Conservation (phyloP, 257 asterid genomes). For the Solanum neorickii region DNA sequence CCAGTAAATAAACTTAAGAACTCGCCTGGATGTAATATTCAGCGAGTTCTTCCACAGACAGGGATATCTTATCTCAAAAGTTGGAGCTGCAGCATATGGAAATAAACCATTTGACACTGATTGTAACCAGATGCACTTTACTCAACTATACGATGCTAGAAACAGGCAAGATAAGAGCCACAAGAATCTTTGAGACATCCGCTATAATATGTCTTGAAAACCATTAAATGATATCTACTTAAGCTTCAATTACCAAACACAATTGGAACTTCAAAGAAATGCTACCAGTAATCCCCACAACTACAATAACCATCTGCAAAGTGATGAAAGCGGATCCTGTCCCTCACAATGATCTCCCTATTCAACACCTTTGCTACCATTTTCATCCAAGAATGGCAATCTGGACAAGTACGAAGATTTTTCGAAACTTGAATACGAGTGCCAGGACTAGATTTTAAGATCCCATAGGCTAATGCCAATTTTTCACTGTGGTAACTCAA, state of each 20-base stretch:
- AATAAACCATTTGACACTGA: neutral
- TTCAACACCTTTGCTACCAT: constrained; percentile 46
- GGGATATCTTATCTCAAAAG: neutral
- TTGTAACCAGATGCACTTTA: neutral
- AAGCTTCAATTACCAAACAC: neutral
- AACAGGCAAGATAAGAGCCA: neutral
- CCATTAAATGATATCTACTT: neutral
- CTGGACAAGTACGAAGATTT: constrained; percentile 66
- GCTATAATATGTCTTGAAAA: neutral
- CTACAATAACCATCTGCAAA: constrained; percentile 57
- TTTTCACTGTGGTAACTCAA: constrained; percentile 68
- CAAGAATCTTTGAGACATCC: neutral
- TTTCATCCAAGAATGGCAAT: constrained; percentile 78
- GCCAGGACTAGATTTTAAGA: constrained; percentile 63
- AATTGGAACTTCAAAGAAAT: neutral
- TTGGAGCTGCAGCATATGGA: neutral
- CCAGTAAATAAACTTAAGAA: neutral
- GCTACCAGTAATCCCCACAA: constrained; percentile 74
- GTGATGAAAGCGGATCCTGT: constrained; percentile 65
- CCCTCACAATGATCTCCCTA: constrained; percentile 60
- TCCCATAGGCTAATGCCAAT: constrained; percentile 57
- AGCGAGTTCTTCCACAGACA: neutral
- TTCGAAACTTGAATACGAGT: constrained; percentile 47
- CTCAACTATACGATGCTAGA: neutral
- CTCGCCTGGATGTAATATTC: neutral